These are phyloP conservation scores for Dictyostelium capitatum DNA, from an alignment of 78 protist genomes.

Conservation along the genomic window DNA sequence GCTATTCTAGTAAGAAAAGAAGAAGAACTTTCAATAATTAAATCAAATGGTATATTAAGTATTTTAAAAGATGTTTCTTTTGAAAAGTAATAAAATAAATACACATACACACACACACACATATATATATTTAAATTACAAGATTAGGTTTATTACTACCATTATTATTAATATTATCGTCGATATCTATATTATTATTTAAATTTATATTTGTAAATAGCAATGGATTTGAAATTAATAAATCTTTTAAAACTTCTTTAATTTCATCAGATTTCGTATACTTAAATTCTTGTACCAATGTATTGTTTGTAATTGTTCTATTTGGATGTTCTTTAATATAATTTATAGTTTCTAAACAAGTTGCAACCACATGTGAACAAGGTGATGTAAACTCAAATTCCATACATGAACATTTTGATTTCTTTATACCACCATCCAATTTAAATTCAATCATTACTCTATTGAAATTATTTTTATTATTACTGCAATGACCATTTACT, in stretches of 20 bases:
- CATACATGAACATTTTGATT: constrained; percentile 5
- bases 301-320: neutral
- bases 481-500: neutral
- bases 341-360: neutral
- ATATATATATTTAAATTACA: too few relatives aligned
- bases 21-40: constrained; percentile 48
- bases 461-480: too few relatives aligned
- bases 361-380: constrained; percentile 6
- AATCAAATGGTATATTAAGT: constrained; percentile 61
- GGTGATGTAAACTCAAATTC: constrained; percentile 17
- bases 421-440: neutral
- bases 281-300: neutral
- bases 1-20: constrained; percentile 55
- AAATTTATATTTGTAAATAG: too few relatives aligned
- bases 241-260: neutral
- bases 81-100: constrained; percentile 13
- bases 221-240: neutral
- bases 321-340: neutral
- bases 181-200: too few relatives aligned
- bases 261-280: neutral
- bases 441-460: constrained; percentile 4
- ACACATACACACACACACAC: neutral
- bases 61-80: constrained; percentile 61
- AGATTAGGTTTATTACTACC: too few relatives aligned
- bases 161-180: too few relatives aligned